Percentiles rank a stretch among this genome's conserved stretches.
These are phyloP conservation scores for Delonix regia DNA, from an alignment of 306 rosid species.

Conservation along the genomic window DNA sequence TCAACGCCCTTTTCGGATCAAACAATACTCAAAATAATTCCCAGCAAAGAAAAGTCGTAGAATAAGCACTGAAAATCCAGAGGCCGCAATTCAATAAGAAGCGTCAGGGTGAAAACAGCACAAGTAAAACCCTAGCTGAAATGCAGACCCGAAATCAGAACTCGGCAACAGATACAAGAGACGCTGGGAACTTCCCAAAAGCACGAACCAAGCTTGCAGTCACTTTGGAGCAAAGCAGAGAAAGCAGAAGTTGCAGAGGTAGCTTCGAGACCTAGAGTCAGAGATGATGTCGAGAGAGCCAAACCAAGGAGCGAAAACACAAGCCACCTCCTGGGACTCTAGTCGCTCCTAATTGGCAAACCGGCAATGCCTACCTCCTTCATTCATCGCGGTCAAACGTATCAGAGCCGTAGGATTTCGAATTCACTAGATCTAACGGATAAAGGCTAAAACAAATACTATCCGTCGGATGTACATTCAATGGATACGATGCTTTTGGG, in stretches of 20 bases:
- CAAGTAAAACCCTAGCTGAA: constrained; percentile 27
- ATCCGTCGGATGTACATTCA: constrained; percentile 8
- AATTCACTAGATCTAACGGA: background rate
- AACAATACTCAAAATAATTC: background rate
- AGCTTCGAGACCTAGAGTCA: background rate
- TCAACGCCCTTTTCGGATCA: background rate
- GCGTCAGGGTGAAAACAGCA: constrained; percentile 1
- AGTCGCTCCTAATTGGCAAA: background rate
- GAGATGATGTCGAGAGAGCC: background rate
- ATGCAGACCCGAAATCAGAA: background rate
- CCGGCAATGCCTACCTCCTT: background rate
- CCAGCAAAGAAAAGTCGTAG: background rate
- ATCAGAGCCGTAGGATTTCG: background rate
- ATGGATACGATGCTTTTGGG: background rate
- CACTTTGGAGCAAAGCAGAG: background rate
- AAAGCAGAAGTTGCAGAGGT: background rate
- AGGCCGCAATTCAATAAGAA: background rate
- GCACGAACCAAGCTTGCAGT: background rate
- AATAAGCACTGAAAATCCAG: background rate
- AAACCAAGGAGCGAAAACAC: background rate
- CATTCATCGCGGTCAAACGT: background rate
- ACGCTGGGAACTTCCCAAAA: background rate
- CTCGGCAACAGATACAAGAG: background rate
- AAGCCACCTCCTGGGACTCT: background rate
- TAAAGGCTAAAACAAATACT: background rate